phyloP scores from a whole-genome alignment of 2,329 filamentous ascomycete genomes.

The Sphaceloma murrayae region DNA sequence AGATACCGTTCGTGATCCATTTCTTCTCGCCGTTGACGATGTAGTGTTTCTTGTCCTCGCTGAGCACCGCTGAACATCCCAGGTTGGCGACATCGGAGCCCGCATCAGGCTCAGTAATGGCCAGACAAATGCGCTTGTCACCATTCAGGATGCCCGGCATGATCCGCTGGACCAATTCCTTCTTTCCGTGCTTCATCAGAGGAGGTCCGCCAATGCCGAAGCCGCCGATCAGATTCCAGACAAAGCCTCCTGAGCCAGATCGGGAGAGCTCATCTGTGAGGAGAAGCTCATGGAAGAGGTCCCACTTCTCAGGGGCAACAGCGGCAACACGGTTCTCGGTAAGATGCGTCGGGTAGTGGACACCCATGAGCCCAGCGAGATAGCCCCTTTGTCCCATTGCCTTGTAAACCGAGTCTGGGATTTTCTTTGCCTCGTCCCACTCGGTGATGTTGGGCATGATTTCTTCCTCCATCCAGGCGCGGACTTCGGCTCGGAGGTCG shows the following conservation, averaged over 20 bases:
- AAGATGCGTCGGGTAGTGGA: constrained; percentile 69
- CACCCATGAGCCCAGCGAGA: constrained; percentile 80
- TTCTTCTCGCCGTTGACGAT: constrained; percentile 99
- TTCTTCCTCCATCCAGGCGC: constrained; percentile 81
- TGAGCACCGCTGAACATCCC: constrained; percentile 89
- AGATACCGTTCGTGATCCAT: constrained; percentile 94
- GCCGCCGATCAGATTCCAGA: constrained; percentile 96
- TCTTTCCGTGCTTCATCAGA: constrained; percentile 82
- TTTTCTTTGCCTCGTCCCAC: constrained; percentile 92
- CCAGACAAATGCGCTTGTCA: constrained; percentile 94
- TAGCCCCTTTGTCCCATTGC: constrained; percentile 90
- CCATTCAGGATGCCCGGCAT: constrained; percentile 78
- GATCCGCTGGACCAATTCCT: constrained; percentile 75
- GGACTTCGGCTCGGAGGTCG: constrained; percentile 79
- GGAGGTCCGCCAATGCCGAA: constrained; percentile 92
- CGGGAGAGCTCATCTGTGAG: constrained; percentile 91
- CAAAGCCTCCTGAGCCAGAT: constrained; percentile 78
- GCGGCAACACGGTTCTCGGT: constrained; percentile 61
- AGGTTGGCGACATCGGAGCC: constrained; percentile 92
- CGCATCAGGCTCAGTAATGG: constrained; percentile 91
- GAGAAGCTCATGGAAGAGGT: constrained; percentile 95
- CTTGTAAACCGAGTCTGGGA: constrained; percentile 85
- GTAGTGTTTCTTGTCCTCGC: constrained; percentile 93
- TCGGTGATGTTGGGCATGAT: constrained; percentile 88
- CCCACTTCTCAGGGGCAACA: constrained; percentile 83